Evolutionary conservation across 768 basidiomycete genomes (phyloP).

Genomic region (Rhodotorula paludigena): DNA sequence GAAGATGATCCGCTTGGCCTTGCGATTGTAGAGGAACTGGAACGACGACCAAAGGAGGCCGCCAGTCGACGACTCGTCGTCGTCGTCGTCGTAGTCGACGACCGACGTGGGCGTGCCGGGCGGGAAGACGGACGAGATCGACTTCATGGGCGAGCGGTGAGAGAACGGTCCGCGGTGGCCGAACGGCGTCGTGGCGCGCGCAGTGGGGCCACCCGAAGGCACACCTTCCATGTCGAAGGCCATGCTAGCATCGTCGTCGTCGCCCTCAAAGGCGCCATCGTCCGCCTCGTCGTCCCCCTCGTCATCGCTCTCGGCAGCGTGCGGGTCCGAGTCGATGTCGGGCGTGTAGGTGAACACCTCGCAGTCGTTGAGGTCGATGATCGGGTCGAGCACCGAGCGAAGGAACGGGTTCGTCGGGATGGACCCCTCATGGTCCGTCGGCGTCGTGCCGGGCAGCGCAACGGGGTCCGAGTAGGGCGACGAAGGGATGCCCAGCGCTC

Average conservation of each 20-base stretch:
- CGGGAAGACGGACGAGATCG: constrained; percentile 33
- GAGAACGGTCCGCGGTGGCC: constrained; percentile 3
- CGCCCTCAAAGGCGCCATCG: constrained; percentile 70
- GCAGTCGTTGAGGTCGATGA: constrained; percentile 82
- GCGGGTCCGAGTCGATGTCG: constrained; percentile 89
- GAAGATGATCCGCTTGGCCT: constrained; percentile 85
- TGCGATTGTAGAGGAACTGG: constrained; percentile 94
- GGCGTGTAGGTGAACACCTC: constrained; percentile 93
- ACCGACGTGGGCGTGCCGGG: constrained; percentile 3
- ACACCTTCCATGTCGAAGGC: constrained; percentile 14
- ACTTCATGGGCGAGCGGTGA: constrained; percentile 32
- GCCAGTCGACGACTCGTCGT: constrained; percentile 49
- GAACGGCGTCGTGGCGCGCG: constrained; percentile 24
- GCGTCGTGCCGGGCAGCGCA: constrained; percentile 31
- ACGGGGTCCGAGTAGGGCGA: constrained; percentile 39
- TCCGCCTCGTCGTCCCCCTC: constrained; percentile 56
- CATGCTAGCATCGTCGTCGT: constrained; percentile 63
- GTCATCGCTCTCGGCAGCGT: constrained; percentile 55
- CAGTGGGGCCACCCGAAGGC: constrained; percentile 25
- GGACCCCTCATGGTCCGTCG: constrained; percentile 52
- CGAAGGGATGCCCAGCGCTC: constrained; percentile 53
- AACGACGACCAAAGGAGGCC: constrained; percentile 88
- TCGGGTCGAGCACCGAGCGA: constrained; percentile 76
- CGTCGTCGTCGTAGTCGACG: constrained; percentile 13
- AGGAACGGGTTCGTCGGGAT: constrained; percentile 81